Evolutionary conservation across 805 yeast species (phyloP).

Genomic region (Schwanniomyces sp.): DNA sequence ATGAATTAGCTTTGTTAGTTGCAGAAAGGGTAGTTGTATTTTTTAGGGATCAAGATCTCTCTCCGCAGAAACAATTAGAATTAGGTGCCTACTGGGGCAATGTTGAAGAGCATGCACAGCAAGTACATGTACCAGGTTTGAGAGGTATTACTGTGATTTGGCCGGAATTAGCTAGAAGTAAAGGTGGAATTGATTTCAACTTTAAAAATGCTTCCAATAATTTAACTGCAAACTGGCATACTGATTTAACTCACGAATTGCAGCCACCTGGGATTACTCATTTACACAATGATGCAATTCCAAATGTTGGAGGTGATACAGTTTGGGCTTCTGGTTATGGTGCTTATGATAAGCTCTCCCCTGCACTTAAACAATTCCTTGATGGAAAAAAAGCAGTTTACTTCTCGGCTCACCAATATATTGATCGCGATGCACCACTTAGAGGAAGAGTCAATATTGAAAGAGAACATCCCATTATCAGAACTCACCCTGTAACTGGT

Average conservation of each 20-base stretch:
- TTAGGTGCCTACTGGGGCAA: conserved; percentile 30
- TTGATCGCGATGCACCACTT: conserved; percentile 45
- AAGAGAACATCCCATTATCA: conserved; percentile 59
- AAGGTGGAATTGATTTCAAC: conserved; percentile 23
- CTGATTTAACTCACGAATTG: conserved; percentile 35
- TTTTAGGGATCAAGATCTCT: conserved; percentile 30
- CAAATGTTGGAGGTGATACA: conserved; percentile 56
- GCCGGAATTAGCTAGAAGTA: conserved; percentile 30
- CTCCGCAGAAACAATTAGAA: conserved; percentile 30
- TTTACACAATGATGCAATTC: conserved; percentile 39
- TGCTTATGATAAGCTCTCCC: conserved; percentile 54
- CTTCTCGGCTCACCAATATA: conserved; percentile 41
- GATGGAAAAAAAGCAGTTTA: conserved; percentile 52
- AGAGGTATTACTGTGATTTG: conserved; percentile 42
- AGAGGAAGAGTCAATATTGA: conserved; percentile 48
- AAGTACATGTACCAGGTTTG: conserved; percentile 20
- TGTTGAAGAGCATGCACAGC: conserved; percentile 30
- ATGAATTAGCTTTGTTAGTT: conserved; percentile 27
- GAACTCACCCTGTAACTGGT: conserved; percentile 68
- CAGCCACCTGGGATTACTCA: conserved; percentile 41
- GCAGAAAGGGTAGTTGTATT: conserved; percentile 32
- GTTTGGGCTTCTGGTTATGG: conserved; percentile 59
- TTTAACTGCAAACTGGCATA: conserved; percentile 33
- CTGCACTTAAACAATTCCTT: conserved; percentile 44
- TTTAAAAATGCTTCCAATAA: conserved; percentile 21